Percentiles rank a stretch among this genome's conserved stretches.
Evolutionary conservation across 768 basidiomycete genomes (phyloP).

Genomic region (Gautieria morchelliformis): DNA sequence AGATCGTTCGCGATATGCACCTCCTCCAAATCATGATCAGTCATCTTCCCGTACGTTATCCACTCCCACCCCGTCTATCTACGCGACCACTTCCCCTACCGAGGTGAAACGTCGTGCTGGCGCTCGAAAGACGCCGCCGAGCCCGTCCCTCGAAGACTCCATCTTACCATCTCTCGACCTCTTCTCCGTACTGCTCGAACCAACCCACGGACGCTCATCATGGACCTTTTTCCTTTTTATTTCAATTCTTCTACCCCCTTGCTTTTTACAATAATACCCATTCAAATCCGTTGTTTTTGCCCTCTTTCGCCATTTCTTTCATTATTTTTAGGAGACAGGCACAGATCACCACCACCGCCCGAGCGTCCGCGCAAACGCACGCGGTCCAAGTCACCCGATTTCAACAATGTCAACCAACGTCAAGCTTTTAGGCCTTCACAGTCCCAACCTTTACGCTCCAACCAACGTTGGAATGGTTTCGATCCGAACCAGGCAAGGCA

Average conservation of each 20-base stretch:
- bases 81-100: slow-evolving; percentile 6
- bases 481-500: slow-evolving; percentile 10
- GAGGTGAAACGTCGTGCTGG: slow-evolving; percentile 6
- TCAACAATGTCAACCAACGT: slow-evolving; percentile 11
- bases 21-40: slow-evolving; percentile 1
- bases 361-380: slow-evolving; percentile 23
- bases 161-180: slow-evolving; percentile 4
- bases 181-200: slow-evolving; percentile 4
- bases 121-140: slow-evolving; percentile 7
- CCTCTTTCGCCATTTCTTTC: slow-evolving; percentile 29
- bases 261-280: not conserved
- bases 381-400: slow-evolving; percentile 14
- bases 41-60: slow-evolving; percentile 9
- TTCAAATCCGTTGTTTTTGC: slow-evolving; percentile 24
- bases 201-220: slow-evolving; percentile 8
- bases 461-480: slow-evolving; percentile 10
- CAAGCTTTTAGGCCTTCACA: slow-evolving; percentile 1
- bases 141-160: slow-evolving; percentile 5
- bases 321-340: slow-evolving; percentile 33
- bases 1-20: not conserved
- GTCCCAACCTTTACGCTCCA: not conserved
- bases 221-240: slow-evolving; percentile 3
- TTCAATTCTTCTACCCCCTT: not conserved
- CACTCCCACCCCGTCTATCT: slow-evolving; percentile 6
- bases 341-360: slow-evolving; percentile 32